These are phyloP conservation scores for Populus tomentosa DNA, from an alignment of 441 rosid genomes.

Conservation along the genomic window DNA sequence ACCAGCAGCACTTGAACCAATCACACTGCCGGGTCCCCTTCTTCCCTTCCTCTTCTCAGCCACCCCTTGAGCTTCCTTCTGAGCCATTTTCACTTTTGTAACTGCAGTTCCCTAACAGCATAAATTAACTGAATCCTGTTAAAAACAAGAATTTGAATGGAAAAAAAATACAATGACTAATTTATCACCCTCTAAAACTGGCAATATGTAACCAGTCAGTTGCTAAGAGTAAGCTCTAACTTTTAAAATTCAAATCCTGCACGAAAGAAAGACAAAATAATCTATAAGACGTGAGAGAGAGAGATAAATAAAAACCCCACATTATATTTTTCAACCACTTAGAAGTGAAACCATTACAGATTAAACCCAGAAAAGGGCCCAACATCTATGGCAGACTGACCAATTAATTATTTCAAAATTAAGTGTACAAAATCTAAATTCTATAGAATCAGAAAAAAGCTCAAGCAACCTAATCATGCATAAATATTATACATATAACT, in stretches of 20 bases:
- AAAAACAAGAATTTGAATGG: background rate
- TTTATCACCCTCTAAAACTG: background rate
- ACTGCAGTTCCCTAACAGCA: slow-evolving; percentile 76
- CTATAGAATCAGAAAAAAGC: background rate
- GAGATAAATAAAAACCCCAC: background rate
- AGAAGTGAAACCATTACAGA: background rate
- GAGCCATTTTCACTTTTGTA: slow-evolving; percentile 90
- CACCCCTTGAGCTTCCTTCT: slow-evolving; percentile 92
- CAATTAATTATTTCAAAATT: background rate
- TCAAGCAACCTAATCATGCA: background rate
- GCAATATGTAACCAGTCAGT: background rate
- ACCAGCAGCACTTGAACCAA: slow-evolving; percentile 97
- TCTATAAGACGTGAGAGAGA: background rate
- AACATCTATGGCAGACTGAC: background rate
- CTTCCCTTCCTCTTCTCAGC: slow-evolving; percentile 94
- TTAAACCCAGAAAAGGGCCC: background rate
- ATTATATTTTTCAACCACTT: background rate
- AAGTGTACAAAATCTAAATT: background rate
- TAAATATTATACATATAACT: too few relatives aligned
- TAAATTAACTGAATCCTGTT: background rate
- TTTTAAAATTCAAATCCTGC: background rate
- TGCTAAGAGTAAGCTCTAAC: background rate
- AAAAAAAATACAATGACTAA: background rate
- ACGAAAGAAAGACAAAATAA: background rate
- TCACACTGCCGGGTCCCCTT: slow-evolving; percentile 89